Evolutionary conservation across 805 yeast species (phyloP), one percentile per base, ranked within the genome.

Genomic region (Lipomyces starkeyi): DNA sequence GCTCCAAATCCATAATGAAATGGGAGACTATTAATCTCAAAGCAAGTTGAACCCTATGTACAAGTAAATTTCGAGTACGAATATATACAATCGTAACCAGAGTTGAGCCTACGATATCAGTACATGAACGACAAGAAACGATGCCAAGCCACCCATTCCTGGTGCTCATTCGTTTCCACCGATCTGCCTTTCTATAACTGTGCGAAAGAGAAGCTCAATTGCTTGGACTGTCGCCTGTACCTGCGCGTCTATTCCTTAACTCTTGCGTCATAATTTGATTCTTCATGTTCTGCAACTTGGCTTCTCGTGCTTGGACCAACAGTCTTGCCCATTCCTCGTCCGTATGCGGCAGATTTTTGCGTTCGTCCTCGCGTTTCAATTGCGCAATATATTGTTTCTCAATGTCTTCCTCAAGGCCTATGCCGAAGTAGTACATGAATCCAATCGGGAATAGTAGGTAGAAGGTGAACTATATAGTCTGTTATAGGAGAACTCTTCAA

Each of bases 361-460:
- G 25, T 14, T 29, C 57, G n/a, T 64, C 60, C 14, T 56, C 60
- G 17, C 20, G 55, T 53, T 47, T 20, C 17, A 32, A 29, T 14
- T 64, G 65, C n/a, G 56, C 58, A 52, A 52, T 59, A 55, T 61
- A 68, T 8, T 62, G 61, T 22, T 35, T 11, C 34, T 69, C 69
- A 32, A 67, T 60, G 53, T 67, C 71, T 20, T 62, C 71, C 32
- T 69, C 72, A 20, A 65, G 65, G 25, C 67, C 72, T 17, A 69
- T 55, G 6, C 69, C 61, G 32, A 60, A 66, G 56, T 69, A 69
- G 59, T 61, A 61, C 72, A 69, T 69, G 47, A 67, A 61, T 17
- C 66, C 72, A 56, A 69, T 67, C 27, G 72, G 72, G 60, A 69
- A 69, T 2, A 59, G 49, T 27, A 68, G 59, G 52, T 68, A 68